Evolutionary conservation across 805 yeast species (phyloP), one percentile per base, ranked within the genome.

Genomic region (Isabelozyma heimii): DNA sequence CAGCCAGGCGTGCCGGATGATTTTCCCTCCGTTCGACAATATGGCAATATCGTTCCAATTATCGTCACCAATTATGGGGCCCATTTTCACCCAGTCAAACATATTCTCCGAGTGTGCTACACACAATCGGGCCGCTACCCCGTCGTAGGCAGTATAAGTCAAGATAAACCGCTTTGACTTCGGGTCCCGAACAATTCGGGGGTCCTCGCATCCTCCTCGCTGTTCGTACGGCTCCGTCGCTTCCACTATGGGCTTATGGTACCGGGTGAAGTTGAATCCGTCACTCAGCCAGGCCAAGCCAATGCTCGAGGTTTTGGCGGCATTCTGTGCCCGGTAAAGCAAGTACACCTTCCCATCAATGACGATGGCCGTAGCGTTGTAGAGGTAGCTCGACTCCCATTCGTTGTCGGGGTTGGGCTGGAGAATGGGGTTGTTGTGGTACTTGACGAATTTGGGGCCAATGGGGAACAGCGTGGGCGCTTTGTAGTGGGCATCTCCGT

Each of bases 121-220:
- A 53, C 77, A 73, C 20, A 73, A 59, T 43, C 77, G 55, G 1
- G 77, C 76, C 12, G 50, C 52, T 3, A 27, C 26, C 35, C 55
- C 49, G 51, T 73, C 77, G 51, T 64, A 73, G 12, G 75, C 75
- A 1, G 77, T 73, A 51, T 73, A 73, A 1, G 77, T 73, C 40
- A 73, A 55, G 33, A 73, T 61, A 48, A 73, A 73, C 30, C 59
- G 53, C 49, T 69, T 69, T 1, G 68, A 28, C 6, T 44, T 52
- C 3, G 74, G 73, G 54, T 72, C 73, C 44, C 76, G 53, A 3
- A 71, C 72, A 17, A 73, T 64, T 42, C 77, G 57, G 4, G 77
- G 77, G 48, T 73, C 77, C 52, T 73, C 77, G 45, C 71, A 63
- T 1, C 77, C 77, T 12, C 77, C 77, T 5, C 67, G 68, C 28